Evolutionary conservation across 345 rosid genomes (phyloP).

Genomic region (Brassica cretica): DNA sequence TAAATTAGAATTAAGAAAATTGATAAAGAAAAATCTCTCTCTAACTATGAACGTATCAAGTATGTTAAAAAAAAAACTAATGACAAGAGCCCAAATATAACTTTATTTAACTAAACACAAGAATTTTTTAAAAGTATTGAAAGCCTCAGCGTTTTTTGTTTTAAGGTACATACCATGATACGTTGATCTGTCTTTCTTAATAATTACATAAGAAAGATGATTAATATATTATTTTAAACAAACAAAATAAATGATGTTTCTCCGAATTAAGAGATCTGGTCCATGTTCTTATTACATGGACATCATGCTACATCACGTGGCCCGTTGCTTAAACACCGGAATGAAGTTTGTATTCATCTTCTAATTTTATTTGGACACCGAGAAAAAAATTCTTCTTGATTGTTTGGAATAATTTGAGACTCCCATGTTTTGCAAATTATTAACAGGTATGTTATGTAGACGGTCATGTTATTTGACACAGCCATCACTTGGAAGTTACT

Average conservation of each 20-base stretch:
- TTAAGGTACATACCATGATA: neutral
- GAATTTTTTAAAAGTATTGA: neutral
- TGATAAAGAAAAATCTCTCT: too few species aligned
- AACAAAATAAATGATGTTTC: constrained; percentile 9
- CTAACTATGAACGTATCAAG: neutral
- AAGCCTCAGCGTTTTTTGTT: neutral
- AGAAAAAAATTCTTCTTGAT: neutral
- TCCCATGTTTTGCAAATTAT: neutral
- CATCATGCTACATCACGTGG: constrained; percentile 29
- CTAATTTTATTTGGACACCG: neutral
- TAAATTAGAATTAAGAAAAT: too few species aligned
- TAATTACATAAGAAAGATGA: constrained; percentile 12
- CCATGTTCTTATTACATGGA: constrained; percentile 19
- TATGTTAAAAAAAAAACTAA: neutral
- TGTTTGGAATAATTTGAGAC: constrained; percentile 3
- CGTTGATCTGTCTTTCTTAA: constrained; percentile 31
- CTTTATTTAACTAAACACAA: neutral
- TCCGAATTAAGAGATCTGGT: constrained; percentile 38
- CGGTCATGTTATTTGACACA: neutral
- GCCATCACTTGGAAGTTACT: neutral
- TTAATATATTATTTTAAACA: neutral
- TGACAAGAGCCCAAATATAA: neutral
- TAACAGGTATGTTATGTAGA: neutral
- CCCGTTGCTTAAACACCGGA: constrained; percentile 31
- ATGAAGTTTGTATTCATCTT: neutral